Evolutionary conservation across 768 basidiomycete species (phyloP).

Genomic region (Hysterangium stoloniferum): DNA sequence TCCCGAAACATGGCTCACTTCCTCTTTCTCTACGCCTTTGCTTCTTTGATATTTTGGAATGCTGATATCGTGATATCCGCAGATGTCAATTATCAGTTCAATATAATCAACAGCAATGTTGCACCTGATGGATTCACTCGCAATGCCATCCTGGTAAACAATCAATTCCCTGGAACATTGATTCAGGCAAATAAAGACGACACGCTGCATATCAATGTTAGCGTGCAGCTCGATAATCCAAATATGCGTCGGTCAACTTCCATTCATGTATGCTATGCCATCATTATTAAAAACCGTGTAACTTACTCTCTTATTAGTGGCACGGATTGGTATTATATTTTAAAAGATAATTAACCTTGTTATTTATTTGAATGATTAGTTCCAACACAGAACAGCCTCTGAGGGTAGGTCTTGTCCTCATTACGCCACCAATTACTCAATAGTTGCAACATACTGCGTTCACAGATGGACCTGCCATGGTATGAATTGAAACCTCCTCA

Average conservation of each 20-base stretch:
- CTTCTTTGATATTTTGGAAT: no score
- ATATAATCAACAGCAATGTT: neutral
- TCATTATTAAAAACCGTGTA: neutral
- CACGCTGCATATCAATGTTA: neutral
- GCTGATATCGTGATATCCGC: no score
- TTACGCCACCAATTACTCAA: no score
- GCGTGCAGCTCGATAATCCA: neutral
- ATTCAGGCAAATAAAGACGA: neutral
- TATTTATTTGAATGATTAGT: neutral
- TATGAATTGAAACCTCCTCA: neutral
- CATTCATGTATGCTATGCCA: neutral
- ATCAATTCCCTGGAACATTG: neutral
- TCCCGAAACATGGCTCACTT: no score
- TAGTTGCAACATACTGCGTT: no score
- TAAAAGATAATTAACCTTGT: neutral
- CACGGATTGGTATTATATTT: no score
- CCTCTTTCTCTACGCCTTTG: no score
- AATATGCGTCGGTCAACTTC: neutral
- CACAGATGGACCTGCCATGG: neutral
- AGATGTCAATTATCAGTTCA: no score
- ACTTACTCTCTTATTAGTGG: no score
- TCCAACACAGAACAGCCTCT: neutral
- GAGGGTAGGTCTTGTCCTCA: neutral
- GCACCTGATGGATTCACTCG: neutral
- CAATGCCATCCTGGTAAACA: neutral